Evolutionary conservation across 345 rosid genomes (phyloP).

Genomic region (Pugionium dolabratum): DNA sequence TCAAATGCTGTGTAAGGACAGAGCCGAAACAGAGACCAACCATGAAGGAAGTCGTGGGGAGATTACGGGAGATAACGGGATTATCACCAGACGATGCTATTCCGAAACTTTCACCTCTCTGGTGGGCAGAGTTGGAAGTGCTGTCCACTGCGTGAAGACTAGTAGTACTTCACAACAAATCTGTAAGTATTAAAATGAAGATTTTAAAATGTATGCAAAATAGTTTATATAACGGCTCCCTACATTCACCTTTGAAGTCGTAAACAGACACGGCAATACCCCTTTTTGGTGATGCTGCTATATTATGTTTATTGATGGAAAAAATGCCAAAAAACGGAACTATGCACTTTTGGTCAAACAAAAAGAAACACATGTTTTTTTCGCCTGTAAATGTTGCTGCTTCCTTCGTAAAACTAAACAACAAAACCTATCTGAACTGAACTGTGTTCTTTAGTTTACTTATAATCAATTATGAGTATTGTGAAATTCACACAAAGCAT

Average conservation of each 20-base stretch:
- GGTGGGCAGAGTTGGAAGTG: slow-evolving; percentile 99
- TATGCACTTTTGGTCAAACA: no score
- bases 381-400: no score
- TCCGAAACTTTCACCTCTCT: slow-evolving; percentile 77
- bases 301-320: no score
- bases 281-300: no score
- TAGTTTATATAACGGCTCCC: no score
- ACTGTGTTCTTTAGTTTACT: not conserved
- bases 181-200: slow-evolving; percentile 41
- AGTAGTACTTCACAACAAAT: slow-evolving; percentile 8
- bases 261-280: no score
- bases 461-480: slow-evolving; percentile 3
- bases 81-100: slow-evolving; percentile 68
- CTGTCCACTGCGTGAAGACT: slow-evolving; percentile 52
- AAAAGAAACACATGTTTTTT: no score
- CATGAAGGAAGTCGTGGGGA: slow-evolving; percentile 57
- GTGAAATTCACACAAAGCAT: slow-evolving; percentile 21
- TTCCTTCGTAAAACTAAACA: no score
- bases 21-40: slow-evolving; percentile 58
- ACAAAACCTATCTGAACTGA: no score
- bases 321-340: no score
- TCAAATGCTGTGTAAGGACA: slow-evolving; percentile 59
- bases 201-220: not conserved
- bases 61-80: slow-evolving; percentile 63
- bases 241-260: no score